These are phyloP conservation scores for Angomonas deanei DNA, from an alignment of 208 protist genomes.

Conservation along the genomic window DNA sequence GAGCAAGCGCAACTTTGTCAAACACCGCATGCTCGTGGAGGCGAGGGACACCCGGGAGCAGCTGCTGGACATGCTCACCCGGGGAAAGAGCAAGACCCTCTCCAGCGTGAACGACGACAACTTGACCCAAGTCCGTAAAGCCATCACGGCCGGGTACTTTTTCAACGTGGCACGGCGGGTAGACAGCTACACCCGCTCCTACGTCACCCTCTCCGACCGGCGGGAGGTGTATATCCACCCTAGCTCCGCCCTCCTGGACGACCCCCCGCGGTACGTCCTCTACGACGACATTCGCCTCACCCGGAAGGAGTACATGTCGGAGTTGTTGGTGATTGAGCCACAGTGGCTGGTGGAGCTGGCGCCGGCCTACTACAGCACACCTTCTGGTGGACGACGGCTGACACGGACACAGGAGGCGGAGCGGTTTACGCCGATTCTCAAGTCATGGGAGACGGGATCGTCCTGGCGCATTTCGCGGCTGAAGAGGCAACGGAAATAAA, in stretches of 20 bases:
- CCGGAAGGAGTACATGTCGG: slow-evolving; percentile 97
- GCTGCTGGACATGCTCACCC: slow-evolving; percentile 92
- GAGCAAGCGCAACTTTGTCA: slow-evolving; percentile 98
- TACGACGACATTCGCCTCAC: slow-evolving; percentile 97
- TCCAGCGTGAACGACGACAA: slow-evolving; percentile 89
- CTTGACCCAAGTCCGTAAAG: slow-evolving; percentile 91
- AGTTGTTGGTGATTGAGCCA: slow-evolving; percentile 90
- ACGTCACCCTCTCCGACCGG: slow-evolving; percentile 83
- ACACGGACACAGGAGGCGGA: slow-evolving; percentile 78
- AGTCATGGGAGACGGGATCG: slow-evolving; percentile 83
- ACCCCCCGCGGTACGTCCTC: slow-evolving; percentile 94
- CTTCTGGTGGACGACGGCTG: slow-evolving; percentile 51
- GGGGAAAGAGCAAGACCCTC: slow-evolving; percentile 89
- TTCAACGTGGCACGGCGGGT: slow-evolving; percentile 93
- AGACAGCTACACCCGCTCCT: slow-evolving; percentile 66
- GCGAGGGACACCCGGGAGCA: slow-evolving; percentile 97
- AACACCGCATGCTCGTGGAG: slow-evolving; percentile 92
- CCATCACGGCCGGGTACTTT: slow-evolving; percentile 98
- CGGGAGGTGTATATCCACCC: slow-evolving; percentile 87
- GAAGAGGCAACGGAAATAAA: slow-evolving; percentile 42
- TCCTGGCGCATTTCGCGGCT: slow-evolving; percentile 85
- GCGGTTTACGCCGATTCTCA: slow-evolving; percentile 78
- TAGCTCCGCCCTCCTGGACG: slow-evolving; percentile 74
- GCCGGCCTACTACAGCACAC: slow-evolving; percentile 88
- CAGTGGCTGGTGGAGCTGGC: slow-evolving; percentile 94